Evolutionary conservation across 257 asterid genomes (phyloP).

Genomic region (Misopates orontium): DNA sequence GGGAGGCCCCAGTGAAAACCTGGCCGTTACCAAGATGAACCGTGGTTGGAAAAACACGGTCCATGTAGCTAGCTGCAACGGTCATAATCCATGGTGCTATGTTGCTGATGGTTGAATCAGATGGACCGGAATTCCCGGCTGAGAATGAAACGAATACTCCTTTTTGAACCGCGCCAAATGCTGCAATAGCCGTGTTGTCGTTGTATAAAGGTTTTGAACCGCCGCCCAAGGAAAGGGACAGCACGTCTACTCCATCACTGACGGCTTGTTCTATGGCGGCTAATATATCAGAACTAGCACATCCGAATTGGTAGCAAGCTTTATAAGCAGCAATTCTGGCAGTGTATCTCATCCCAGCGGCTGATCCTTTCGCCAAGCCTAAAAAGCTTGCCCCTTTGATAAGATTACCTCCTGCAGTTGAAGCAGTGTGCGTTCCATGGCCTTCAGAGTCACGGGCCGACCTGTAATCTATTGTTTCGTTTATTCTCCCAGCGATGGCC

Average conservation of each 20-base stretch:
- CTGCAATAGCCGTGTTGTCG: conserved; percentile 62
- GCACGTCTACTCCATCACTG: conserved; percentile 62
- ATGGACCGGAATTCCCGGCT: conserved; percentile 76
- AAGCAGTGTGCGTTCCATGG: conserved; percentile 77
- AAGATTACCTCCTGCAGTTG: conserved; percentile 63
- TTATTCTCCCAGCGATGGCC: conserved; percentile 52
- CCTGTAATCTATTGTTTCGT: conserved; percentile 49
- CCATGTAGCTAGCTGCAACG: conserved; percentile 72
- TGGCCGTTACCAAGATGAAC: conserved; percentile 50
- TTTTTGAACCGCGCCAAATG: conserved; percentile 57
- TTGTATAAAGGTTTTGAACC: conserved; percentile 40
- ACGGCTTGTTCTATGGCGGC: conserved; percentile 77
- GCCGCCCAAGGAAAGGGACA: conserved; percentile 71
- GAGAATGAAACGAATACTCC: conserved; percentile 60
- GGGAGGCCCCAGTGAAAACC: conserved; percentile 53
- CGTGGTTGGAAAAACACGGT: conserved; percentile 48
- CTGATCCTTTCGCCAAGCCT: conserved; percentile 61
- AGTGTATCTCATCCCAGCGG: conserved; percentile 58
- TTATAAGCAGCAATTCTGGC: conserved; percentile 75
- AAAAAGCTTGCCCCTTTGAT: conserved; percentile 50
- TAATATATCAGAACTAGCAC: conserved; percentile 57
- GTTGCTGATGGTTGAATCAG: conserved; percentile 45
- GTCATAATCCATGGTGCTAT: conserved; percentile 81
- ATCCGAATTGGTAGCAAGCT: conserved; percentile 57
- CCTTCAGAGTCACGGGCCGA: conserved; percentile 75